Conservation (phyloP, 139 green algal genomes). For the Micractinium sp. region DNA sequence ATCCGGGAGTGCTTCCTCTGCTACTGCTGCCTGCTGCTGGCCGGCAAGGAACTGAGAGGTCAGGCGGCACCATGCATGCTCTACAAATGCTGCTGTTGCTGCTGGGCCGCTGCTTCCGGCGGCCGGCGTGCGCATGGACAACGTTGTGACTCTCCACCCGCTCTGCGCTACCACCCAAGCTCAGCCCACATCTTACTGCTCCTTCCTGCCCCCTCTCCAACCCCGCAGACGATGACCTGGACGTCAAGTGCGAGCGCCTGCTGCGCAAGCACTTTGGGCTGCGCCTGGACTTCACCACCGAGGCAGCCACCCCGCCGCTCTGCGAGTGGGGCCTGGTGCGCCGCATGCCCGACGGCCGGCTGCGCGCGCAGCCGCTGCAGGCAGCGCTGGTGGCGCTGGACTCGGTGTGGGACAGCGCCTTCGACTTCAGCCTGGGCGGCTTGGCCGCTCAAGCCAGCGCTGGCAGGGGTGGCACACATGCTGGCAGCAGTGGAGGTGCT, state of each 20-base stretch:
- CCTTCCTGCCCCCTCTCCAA: not conserved
- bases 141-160: too few species aligned
- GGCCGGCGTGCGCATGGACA: not conserved
- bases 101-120: not conserved
- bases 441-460: not conserved
- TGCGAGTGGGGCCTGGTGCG: constrained; percentile 8
- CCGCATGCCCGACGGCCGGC: not conserved
- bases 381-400: constrained; percentile 1
- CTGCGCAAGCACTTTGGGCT: constrained; percentile 8
- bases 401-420: constrained; percentile 13
- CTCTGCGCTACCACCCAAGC: too few species aligned
- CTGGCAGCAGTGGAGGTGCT: not conserved
- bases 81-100: not conserved
- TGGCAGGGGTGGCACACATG: not conserved
- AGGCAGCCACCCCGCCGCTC: constrained; percentile 7
- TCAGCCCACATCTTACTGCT: not conserved
- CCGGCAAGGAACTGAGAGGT: not conserved
- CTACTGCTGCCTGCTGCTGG: constrained; percentile 20
- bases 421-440: not conserved
- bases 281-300: constrained; percentile 19
- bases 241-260: constrained; percentile 24
- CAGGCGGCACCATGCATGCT: not conserved
- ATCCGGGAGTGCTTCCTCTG: constrained; percentile 17
- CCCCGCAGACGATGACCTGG: not conserved
- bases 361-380: not conserved